Evolutionary conservation across 2,329 filamentous ascomycete species (phyloP).

Genomic region (Colletotrichum endophyticum): DNA sequence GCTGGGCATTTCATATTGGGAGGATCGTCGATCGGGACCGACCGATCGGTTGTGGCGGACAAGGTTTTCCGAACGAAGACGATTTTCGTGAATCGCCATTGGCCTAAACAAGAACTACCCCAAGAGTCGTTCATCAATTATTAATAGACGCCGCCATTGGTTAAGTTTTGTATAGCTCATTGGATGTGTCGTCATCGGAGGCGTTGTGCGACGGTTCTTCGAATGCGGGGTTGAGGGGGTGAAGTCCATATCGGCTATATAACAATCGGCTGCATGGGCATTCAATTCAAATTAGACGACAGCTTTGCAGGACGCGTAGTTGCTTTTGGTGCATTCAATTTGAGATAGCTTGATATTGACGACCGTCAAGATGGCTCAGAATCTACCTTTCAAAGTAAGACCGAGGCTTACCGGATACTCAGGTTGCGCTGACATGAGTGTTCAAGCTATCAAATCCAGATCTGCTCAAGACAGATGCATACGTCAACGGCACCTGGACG

Average conservation of each 20-base stretch:
- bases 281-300: neutral
- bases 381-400: slow-evolving; percentile 1
- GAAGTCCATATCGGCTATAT: neutral
- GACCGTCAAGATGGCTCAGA: neutral
- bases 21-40: neutral
- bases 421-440: accelerated
- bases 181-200: neutral
- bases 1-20: neutral
- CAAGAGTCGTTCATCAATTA: neutral
- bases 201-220: neutral
- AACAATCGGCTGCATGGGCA: neutral
- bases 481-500: slow-evolving; percentile 53
- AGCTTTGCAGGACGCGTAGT: accelerated
- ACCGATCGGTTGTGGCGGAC: neutral
- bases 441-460: slow-evolving; percentile 47
- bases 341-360: neutral
- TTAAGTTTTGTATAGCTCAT: neutral
- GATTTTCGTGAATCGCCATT: neutral
- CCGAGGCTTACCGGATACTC: neutral
- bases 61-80: neutral
- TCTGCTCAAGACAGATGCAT: slow-evolving; percentile 53
- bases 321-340: neutral
- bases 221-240: neutral
- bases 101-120: neutral
- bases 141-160: neutral